Base-by-base conservation (phyloP, 2,329 filamentous ascomycete genomes). In the Fusarium sp. region DNA sequence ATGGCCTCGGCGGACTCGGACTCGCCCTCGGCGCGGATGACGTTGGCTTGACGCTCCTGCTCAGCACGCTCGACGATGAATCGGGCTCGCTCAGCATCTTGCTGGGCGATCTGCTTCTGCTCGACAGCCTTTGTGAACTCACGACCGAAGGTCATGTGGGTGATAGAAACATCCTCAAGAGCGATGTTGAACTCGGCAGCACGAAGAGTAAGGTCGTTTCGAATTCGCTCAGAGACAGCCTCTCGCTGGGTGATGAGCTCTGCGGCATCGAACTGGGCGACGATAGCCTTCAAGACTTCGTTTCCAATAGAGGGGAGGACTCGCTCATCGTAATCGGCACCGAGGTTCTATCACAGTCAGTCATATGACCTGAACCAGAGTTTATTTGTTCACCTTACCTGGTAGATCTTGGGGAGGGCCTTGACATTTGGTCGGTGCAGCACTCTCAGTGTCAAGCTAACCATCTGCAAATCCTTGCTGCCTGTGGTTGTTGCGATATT, bases 81-180 rank as follows among this genome's bases (percentile, higher is more conserved):
- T 75, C 96, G 91, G 54, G 96, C 96, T 75, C 96, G 91, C 89
- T 99, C 96, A 73, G 96, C 96, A 81, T 99, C 96, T 85, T 99
- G 96, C 86, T 99, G 96, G 62, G 96, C 96, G 83, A 99, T 99
- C 88, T 99, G 96, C 91, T 99, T 99, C 90, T 99, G 96, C 87
- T 99, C 96, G 79, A 99, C 96, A 74, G 96, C 96, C 84, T 94
- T 93, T 70, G 96, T 99, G 88, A 99, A 99, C 85, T 99, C 96
- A 84, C 95, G 95, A 78, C 96, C 96, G 82, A 99, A 99, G 59
- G 96, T 99, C 96, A 99, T 99, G 89, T 99, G 96, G 70, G 96
- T 99, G 84, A 99, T 99, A 81, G 94, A 97, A 68, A 99, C 96
- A 81, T 99, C 96, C 85, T 99, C 96, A 60, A 99, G 93, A 33